Evolutionary conservation across 140 eudicot genomes (phyloP).

Genomic region (Anethum foeniculum): DNA sequence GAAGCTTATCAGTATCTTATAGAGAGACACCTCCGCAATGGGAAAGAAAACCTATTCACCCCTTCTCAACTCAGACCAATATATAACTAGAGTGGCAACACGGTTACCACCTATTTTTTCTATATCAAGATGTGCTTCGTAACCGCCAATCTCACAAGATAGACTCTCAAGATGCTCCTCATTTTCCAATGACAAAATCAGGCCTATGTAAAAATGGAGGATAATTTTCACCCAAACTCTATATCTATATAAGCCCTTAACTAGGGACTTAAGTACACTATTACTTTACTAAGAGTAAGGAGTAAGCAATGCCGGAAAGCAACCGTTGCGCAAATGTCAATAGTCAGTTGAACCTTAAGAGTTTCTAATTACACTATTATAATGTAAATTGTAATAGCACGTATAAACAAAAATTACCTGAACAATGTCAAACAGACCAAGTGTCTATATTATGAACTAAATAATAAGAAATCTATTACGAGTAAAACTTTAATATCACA

Average conservation of each 20-base stretch:
- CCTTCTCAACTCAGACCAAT: conserved; percentile 57
- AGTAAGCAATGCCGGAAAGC: conserved; percentile 83
- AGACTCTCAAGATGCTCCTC: conserved; percentile 75
- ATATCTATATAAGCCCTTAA: not conserved
- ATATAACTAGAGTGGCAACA: conserved; percentile 84
- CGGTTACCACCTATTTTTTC: conserved; percentile 81
- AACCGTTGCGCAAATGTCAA: conserved; percentile 51
- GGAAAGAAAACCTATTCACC: conserved; percentile 92
- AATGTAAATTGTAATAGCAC: not conserved
- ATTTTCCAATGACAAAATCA: conserved; percentile 27
- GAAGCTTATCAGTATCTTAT: not conserved
- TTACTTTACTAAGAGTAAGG: conserved; percentile 47
- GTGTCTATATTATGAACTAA: not conserved
- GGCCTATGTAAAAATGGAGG: conserved; percentile 1
- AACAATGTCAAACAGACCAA: not conserved
- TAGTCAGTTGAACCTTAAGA: conserved; percentile 53
- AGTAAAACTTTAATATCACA: not conserved
- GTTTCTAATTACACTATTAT: not conserved
- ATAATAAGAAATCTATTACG: not conserved
- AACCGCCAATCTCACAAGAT: conserved; percentile 68
- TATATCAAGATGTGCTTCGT: conserved; percentile 77
- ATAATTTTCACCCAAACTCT: not conserved
- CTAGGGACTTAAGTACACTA: not conserved
- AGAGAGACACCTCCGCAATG: conserved; percentile 36
- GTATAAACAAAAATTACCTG: not conserved